phyloP scores from a whole-genome alignment of 257 asterid genomes.

The Perilla frutescens region DNA sequence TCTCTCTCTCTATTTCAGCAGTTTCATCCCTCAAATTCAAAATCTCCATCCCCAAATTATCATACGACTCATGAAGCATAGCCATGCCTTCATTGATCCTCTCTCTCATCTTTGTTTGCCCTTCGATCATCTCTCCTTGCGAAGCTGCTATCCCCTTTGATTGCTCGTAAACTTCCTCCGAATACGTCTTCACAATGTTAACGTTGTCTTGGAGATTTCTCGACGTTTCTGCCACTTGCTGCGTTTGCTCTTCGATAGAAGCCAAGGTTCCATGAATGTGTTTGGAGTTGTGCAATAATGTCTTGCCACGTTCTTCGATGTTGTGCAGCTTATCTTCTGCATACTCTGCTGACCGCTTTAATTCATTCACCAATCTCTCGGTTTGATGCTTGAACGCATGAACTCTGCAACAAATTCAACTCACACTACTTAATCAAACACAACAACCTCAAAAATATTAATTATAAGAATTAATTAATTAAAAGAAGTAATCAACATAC shows the following conservation, averaged over 20 bases:
- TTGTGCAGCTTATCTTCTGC: conserved; percentile 58
- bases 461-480: background rate
- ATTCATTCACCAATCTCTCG: conserved; percentile 63
- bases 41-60: conserved; percentile 51
- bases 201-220: conserved; percentile 54
- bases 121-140: conserved; percentile 52
- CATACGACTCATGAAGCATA: conserved; percentile 52
- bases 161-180: conserved; percentile 54
- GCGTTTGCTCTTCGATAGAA: conserved; percentile 53
- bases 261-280: conserved; percentile 52
- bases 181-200: conserved; percentile 39
- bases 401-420: conserved; percentile 42
- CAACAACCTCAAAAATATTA: background rate
- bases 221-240: conserved; percentile 51
- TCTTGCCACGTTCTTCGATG: conserved; percentile 53
- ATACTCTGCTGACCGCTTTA: conserved; percentile 57
- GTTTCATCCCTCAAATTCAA: conserved; percentile 52
- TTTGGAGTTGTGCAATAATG: conserved; percentile 49
- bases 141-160: conserved; percentile 60
- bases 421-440: background rate
- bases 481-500: conserved; percentile 40
- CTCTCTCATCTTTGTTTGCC: conserved; percentile 60
- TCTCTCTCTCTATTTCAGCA: conserved; percentile 59
- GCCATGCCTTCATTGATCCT: conserved; percentile 54
- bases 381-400: conserved; percentile 60